These are phyloP conservation scores for Babesia divergens DNA, from an alignment of 169 alveolate species.

Conservation along the genomic window DNA sequence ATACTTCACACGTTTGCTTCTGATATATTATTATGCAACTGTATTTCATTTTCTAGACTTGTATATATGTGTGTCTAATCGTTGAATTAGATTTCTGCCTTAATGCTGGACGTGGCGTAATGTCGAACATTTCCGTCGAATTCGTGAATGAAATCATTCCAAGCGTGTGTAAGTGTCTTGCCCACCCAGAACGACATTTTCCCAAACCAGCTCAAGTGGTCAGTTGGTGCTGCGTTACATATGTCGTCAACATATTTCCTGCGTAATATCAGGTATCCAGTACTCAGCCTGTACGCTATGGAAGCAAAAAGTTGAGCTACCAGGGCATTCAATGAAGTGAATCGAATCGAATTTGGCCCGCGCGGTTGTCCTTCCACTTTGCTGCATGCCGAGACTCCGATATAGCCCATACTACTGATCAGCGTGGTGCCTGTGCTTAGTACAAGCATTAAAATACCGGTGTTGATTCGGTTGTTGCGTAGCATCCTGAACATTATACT, in stretches of 20 bases:
- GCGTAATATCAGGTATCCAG: conserved; percentile 4
- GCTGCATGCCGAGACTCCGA: conserved; percentile 25
- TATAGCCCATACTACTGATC: conserved; percentile 9
- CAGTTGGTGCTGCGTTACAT: conserved; percentile 12
- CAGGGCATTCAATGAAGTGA: background rate
- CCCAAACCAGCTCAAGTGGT: background rate
- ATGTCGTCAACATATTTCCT: conserved; percentile 12
- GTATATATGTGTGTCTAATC: too few relatives aligned
- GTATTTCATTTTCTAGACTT: too few relatives aligned
- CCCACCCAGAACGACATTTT: background rate
- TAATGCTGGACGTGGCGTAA: too few relatives aligned
- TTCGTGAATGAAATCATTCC: conserved; percentile 9
- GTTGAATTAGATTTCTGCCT: too few relatives aligned
- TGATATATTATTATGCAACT: too few relatives aligned
- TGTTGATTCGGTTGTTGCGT: conserved; percentile 3
- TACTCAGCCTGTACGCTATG: conserved; percentile 2
- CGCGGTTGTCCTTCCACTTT: background rate
- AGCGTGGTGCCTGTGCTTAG: background rate
- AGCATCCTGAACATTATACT: background rate
- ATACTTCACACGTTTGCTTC: too few relatives aligned
- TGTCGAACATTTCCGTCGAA: conserved; percentile 17
- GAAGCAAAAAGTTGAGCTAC: background rate
- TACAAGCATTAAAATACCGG: background rate
- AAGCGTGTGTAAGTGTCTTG: background rate
- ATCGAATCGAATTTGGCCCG: background rate